Percentiles rank a stretch among this genome's conserved stretches.
Evolutionary conservation across 768 basidiomycete genomes (phyloP).

Genomic region (Cyclocybe cylindracea): DNA sequence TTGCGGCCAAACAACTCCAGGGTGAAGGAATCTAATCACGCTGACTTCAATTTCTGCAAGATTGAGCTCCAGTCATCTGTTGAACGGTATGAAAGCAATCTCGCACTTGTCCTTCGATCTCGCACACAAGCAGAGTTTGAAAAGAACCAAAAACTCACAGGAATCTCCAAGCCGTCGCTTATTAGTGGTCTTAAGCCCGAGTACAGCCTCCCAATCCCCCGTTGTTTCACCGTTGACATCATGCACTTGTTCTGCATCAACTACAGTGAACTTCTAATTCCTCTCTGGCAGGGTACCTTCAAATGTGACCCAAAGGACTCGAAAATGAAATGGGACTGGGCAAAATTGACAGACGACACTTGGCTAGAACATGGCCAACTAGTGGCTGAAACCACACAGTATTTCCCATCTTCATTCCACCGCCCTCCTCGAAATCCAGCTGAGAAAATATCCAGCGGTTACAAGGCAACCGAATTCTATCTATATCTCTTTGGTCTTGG

Average conservation of each 20-base stretch:
- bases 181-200: constrained; percentile 21
- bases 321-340: constrained; percentile 26
- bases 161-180: constrained; percentile 34
- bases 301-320: constrained; percentile 19
- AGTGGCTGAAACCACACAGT: constrained; percentile 22
- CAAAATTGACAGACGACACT: constrained; percentile 21
- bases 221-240: constrained; percentile 24
- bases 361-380: constrained; percentile 22
- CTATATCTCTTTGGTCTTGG: constrained; percentile 31
- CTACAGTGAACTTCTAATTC: constrained; percentile 23
- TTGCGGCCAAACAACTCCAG: constrained; percentile 23
- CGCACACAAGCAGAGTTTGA: constrained; percentile 18
- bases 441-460: constrained; percentile 33
- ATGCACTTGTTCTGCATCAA: constrained; percentile 37
- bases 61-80: background rate
- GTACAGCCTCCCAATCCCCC: constrained; percentile 23
- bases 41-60: constrained; percentile 13
- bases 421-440: too few species aligned
- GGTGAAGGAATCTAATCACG: constrained; percentile 21
- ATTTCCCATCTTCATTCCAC: constrained; percentile 18
- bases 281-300: constrained; percentile 30
- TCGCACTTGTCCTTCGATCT: constrained; percentile 12
- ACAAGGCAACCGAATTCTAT: constrained; percentile 35
- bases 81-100: constrained; percentile 12
- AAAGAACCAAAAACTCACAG: constrained; percentile 20